Evolutionary conservation across 768 basidiomycete species (phyloP).

Genomic region (Dacryopinax primogenitus): DNA sequence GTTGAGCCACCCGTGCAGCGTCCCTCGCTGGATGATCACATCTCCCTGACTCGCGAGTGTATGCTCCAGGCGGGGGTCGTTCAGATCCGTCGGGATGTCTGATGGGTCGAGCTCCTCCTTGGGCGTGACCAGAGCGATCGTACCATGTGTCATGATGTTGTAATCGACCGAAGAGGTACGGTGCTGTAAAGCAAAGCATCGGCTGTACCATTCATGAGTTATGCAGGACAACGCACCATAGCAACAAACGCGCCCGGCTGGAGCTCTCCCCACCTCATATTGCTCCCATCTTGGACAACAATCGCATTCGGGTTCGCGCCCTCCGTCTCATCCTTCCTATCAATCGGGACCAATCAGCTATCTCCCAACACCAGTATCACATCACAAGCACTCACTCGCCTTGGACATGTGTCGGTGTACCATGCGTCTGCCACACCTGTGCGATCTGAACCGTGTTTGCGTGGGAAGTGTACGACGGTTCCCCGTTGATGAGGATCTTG

Average conservation of each 20-base stretch:
- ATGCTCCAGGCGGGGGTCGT: neutral
- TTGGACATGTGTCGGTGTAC: neutral
- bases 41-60: neutral
- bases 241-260: conserved; percentile 1
- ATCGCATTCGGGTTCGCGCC: neutral
- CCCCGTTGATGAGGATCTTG: conserved; percentile 4
- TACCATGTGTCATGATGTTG: conserved; percentile 6
- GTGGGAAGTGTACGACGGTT: neutral
- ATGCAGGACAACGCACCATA: neutral
- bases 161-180: neutral
- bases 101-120: neutral
- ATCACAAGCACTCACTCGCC: neutral
- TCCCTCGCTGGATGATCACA: neutral
- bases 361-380: neutral
- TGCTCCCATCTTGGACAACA: conserved; percentile 6
- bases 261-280: neutral
- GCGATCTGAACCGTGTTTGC: neutral
- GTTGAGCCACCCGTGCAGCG: conserved; percentile 2
- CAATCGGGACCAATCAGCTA: neutral
- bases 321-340: neutral
- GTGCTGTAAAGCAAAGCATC: neutral
- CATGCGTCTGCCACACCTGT: conserved; percentile 5
- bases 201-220: neutral
- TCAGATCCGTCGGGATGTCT: conserved; percentile 3
- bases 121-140: neutral